Evolutionary conservation across 1,139 yeast genomes (phyloP), one percentile per base, ranked within the genome.

Genomic region (Arxiozyma telluris): DNA sequence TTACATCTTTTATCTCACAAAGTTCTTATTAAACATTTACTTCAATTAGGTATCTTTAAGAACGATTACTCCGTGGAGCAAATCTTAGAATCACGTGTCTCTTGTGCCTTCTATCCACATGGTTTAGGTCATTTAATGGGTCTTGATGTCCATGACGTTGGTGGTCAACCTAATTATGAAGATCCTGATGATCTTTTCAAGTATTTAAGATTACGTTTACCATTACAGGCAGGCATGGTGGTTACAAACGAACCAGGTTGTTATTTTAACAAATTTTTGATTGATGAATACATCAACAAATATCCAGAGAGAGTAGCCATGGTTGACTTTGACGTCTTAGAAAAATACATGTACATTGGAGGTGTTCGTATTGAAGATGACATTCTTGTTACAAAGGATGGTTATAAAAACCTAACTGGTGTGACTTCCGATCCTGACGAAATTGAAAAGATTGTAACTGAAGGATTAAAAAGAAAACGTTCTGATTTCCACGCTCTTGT

Each of bases 331-430:
- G 81, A 79, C 0, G 82, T 84, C 1, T 75, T 93, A 59, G 83
- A 87, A 54, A 82, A 81, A 66, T 93, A 90, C 71, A 81, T 87
- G 85, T 80, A 84, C 60, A 81, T 93, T 57, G 98, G 98, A 23
- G 98, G 98, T 50, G 96, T 93, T 7, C 81, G 98, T 70, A 89
- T 93, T 57, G 98, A 93, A 70, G 98, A 93, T 67, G 97, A 91
- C 65, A 80, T 93, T 50, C 73, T 87, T 51, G 84, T 93, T 50
- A 88, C 96, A 1, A 76, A 77, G 52, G 73, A 72, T 54, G 98
- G 98, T 0, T 81, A 70, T 65, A 96, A 90, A 64, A 87, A 88
- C 64, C 73, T 91, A 55, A 93, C 97, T 4, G 77, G 80, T 44
- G 81, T 91, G 55, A 88, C 97, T 2, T 84, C 86, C 55, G 95